Base-by-base conservation (phyloP, 805 yeast species). In the Metschnikowia lochheadii region DNA sequence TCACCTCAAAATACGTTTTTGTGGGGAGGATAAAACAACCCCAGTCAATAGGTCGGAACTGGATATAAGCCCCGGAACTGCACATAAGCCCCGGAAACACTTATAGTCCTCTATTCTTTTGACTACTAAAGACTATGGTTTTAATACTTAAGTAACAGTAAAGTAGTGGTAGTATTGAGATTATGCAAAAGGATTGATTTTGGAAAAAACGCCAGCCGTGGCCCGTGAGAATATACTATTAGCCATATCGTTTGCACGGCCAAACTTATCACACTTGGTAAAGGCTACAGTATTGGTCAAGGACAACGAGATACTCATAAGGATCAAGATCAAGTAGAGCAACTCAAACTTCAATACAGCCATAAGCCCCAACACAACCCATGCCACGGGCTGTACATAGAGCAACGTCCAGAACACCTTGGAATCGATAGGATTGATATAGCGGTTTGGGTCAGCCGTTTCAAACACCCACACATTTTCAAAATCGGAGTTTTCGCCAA, bases 191-290 rank as follows among this genome's bases (percentile, higher is more conserved):
- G 78, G 78, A 51, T 78, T 81, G 29, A 83, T 59, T 55, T 82
- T 77, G 17, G 72, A 63, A 29, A 82, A 63, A 14, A 79, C 40
- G 8, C 69, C 66, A 34, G 78, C 74, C 0, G 83, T 69, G 23
- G 84, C 77, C 37, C 75, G 70, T 4, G 84, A 79, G 57, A 85
- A 72, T 8, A 86, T 63, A 57, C 75, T 78, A 23, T 75, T 69
- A 5, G 91, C 89, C 47, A 86, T 63, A 48, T 72, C 76, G 63
- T 85, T 85, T 26, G 95, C 96, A 63, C 83, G 86, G 45, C 96
- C 89, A 69, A 91, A 92, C 70, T 87, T 89, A 65, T 91, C 97
- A 68, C 97, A 89, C 60, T 88, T 80, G 23, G 96, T 87, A 68
- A 88, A 92, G 0, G 97, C 97, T 72, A 89, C 75, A 1, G 96